phyloP scores from a whole-genome alignment of 1,284 basidiomycete species.

The Ustilago bromivora region DNA sequence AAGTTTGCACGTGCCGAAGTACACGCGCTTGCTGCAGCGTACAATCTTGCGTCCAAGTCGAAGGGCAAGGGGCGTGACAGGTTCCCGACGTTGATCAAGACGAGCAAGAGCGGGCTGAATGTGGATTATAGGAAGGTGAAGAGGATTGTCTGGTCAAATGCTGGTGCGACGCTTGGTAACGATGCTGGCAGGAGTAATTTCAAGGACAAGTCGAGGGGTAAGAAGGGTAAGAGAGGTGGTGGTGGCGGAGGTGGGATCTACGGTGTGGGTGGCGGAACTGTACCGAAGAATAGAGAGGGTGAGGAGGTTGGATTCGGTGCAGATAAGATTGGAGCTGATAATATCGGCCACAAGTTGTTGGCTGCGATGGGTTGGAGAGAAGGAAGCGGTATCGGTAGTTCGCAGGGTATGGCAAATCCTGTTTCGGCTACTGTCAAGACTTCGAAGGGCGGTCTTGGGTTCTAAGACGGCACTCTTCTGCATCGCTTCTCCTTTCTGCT shows the following conservation, averaged over 20 bases:
- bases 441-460: slow-evolving; percentile 62
- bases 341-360: slow-evolving; percentile 66
- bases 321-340: slow-evolving; percentile 65
- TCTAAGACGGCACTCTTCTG: slow-evolving; percentile 15
- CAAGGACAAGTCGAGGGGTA: slow-evolving; percentile 28
- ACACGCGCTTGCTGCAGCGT: slow-evolving; percentile 65
- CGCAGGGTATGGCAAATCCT: slow-evolving; percentile 63
- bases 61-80: slow-evolving; percentile 59
- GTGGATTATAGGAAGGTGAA: slow-evolving; percentile 55
- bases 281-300: slow-evolving; percentile 63
- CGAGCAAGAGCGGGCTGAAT: slow-evolving; percentile 36
- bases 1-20: slow-evolving; percentile 67
- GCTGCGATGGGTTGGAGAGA: slow-evolving; percentile 67
- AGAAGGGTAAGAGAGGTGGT: slow-evolving; percentile 28
- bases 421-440: slow-evolving; percentile 67
- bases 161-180: slow-evolving; percentile 53
- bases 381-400: slow-evolving; percentile 62
- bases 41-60: slow-evolving; percentile 58
- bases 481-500: too few species aligned
- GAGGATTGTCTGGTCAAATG: slow-evolving; percentile 47
- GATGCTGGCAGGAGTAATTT: slow-evolving; percentile 41
- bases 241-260: slow-evolving; percentile 25
- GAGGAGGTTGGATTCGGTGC: slow-evolving; percentile 65
- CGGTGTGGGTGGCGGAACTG: slow-evolving; percentile 44
- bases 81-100: slow-evolving; percentile 67